Conservation (phyloP, 495 filamentous ascomycete genomes). For the Neurospora sp. region DNA sequence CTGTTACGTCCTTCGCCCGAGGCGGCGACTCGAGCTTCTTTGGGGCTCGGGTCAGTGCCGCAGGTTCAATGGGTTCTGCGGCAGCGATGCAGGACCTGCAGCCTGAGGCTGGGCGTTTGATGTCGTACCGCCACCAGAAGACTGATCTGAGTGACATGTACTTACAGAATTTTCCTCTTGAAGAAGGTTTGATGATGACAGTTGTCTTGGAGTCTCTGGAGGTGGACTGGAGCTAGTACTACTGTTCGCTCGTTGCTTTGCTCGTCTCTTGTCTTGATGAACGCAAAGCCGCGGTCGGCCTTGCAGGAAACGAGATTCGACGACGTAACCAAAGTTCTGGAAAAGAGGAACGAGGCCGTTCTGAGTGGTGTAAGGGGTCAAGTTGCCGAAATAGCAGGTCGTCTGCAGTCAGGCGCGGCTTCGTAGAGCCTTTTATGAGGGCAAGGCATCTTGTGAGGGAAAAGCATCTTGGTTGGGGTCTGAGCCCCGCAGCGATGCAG, state of each 20-base stretch:
- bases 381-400: background rate
- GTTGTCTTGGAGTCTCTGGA: background rate
- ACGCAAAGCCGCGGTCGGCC: too few species aligned
- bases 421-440: background rate
- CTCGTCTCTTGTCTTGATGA: too few species aligned
- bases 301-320: too few species aligned
- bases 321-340: constrained; percentile 95
- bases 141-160: too few species aligned
- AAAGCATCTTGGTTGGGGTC: background rate
- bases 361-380: constrained; percentile 79
- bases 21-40: background rate
- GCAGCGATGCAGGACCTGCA: background rate
- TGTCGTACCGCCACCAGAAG: background rate
- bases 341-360: constrained; percentile 92
- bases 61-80: too few species aligned
- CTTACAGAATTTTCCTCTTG: too few species aligned
- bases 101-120: background rate
- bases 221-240: too few species aligned
- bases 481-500: background rate
- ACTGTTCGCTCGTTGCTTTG: too few species aligned
- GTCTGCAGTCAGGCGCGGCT: background rate
- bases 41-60: too few species aligned
- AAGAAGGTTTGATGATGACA: background rate
- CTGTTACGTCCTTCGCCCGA: background rate
- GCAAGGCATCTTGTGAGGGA: background rate